Base-by-base conservation (phyloP, 2,329 filamentous ascomycete genomes). In the Epichloe gansuensis region DNA sequence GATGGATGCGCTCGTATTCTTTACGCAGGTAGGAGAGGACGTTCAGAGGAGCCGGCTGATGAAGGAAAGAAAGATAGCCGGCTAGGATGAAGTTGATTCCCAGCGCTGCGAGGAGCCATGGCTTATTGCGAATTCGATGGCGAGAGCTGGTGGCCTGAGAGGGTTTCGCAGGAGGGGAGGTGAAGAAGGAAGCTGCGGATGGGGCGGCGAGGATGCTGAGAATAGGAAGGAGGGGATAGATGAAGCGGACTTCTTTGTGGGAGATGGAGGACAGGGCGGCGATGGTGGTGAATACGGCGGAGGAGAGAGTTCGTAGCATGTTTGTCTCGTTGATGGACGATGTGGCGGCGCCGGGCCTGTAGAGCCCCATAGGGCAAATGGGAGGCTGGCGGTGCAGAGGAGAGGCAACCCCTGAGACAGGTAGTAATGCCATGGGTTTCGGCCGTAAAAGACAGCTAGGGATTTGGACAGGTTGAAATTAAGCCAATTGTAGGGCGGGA, bases 161-260 rank as follows among this genome's bases (percentile, higher is more conserved):
- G 58, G 69, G 52, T 37, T 60, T 55, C 17, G 63, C 52, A 34
- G 64, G 57, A 15, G 63, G 54, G 15, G 67, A 62, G 28, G 70
- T 72, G 65, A 91, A 89, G 70, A 88, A 90, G 8, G 73, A 67
- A 3, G 79, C 73, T 15, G 88, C 69, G 3, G 82, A 76, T 0
- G 81, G 78, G 0, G 89, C 88, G 1, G 87, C 81, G 41, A 97
- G 73, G 56, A 95, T 72, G 65, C 93, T 88, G 6, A 98, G 77
- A n/a, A 84, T 77, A 1, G 93, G 91, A 2, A 97, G 77, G 17
- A 98, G 77, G 1, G 93, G 91, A 62, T 95, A 95, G 59, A 97
- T 87, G 72, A 98, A 98, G 62, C 93, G 88, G 60, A 95, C 88
- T 75, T 98, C 93, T 67, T 98, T 98, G 72, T 98, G 93, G 1